A percentile compares a stretch with the other conserved stretches of the same genome.
phyloP scores from a whole-genome alignment of 306 rosid genomes.

The Adenanthera pavonina region DNA sequence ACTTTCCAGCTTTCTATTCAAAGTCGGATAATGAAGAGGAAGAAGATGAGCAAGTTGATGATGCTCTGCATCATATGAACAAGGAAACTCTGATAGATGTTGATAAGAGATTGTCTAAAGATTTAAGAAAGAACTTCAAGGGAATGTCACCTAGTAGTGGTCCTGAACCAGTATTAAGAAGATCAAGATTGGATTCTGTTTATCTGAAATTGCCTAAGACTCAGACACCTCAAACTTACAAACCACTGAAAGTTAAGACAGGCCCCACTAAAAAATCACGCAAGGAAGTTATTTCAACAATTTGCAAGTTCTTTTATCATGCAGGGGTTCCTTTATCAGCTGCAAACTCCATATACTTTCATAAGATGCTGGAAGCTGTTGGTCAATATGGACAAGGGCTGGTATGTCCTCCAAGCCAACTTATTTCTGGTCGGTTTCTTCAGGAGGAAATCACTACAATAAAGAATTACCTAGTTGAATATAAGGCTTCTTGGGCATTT shows the following conservation, averaged over 20 bases:
- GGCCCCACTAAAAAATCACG: conserved; percentile 62
- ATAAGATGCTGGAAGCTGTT: conserved; percentile 86
- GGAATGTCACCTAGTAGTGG: conserved; percentile 61
- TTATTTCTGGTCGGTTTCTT: conserved; percentile 69
- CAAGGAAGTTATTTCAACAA: conserved; percentile 81
- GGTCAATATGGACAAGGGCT: conserved; percentile 86
- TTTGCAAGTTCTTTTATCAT: conserved; percentile 91
- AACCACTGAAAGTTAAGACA: conserved; percentile 64
- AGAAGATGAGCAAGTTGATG: conserved; percentile 70
- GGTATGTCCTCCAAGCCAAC: conserved; percentile 74
- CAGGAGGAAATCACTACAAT: conserved; percentile 79
- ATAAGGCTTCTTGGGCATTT: conserved; percentile 84
- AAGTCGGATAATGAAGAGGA: conserved; percentile 80
- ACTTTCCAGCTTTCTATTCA: conserved; percentile 61
- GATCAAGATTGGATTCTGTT: conserved; percentile 86
- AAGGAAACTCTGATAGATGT: conserved; percentile 64
- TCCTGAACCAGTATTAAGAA: conserved; percentile 79
- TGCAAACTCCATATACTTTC: conserved; percentile 81
- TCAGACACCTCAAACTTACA: conserved; percentile 71
- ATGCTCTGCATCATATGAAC: conserved; percentile 58
- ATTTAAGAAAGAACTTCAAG: conserved; percentile 57
- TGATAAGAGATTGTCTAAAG: conserved; percentile 73
- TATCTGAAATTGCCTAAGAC: conserved; percentile 68
- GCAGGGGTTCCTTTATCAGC: conserved; percentile 92
- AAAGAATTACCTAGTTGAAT: conserved; percentile 70